Percentiles rank a stretch among this genome's conserved stretches.
phyloP scores from a whole-genome alignment of 2,329 filamentous ascomycete genomes.

The Venturia effusa region DNA sequence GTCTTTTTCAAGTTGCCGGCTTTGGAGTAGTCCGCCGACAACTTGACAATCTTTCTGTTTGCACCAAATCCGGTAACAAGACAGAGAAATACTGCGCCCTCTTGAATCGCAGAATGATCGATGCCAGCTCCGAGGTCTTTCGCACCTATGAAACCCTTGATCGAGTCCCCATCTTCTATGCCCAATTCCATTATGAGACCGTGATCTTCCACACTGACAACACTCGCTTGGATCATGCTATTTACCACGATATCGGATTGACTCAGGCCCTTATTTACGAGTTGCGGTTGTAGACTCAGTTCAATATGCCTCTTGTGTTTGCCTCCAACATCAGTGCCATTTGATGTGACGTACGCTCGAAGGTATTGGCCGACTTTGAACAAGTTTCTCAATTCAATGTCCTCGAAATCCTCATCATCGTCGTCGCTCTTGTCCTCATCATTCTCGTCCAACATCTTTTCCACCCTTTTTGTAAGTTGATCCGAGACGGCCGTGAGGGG shows the following conservation, averaged over 20 bases:
- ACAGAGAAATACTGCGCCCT: constrained; percentile 77
- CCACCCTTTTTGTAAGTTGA: constrained; percentile 62
- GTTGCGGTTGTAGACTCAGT: constrained; percentile 68
- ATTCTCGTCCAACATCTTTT: constrained; percentile 52
- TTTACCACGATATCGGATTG: constrained; percentile 65
- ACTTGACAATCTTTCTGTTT: constrained; percentile 74
- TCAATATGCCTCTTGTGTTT: constrained; percentile 76
- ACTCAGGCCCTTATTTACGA: constrained; percentile 65
- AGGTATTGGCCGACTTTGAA: constrained; percentile 83
- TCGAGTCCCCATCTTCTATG: constrained; percentile 47
- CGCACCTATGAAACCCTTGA: constrained; percentile 76
- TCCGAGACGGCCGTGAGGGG: constrained; percentile 88
- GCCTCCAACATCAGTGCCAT: constrained; percentile 51
- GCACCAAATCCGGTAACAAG: constrained; percentile 64
- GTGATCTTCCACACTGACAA: constrained; percentile 89
- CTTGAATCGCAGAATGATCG: constrained; percentile 58
- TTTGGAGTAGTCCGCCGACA: constrained; percentile 63
- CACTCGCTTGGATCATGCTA: constrained; percentile 73
- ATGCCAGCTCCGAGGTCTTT: constrained; percentile 64
- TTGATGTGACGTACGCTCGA: constrained; percentile 72
- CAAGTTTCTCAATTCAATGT: constrained; percentile 61
- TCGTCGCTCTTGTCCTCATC: constrained; percentile 47
- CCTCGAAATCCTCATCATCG: constrained; percentile 41
- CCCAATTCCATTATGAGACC: constrained; percentile 90
- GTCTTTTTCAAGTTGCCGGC: constrained; percentile 56